Conservation (phyloP, 2,329 filamentous ascomycete genomes). For the Xylaria sp. region DNA sequence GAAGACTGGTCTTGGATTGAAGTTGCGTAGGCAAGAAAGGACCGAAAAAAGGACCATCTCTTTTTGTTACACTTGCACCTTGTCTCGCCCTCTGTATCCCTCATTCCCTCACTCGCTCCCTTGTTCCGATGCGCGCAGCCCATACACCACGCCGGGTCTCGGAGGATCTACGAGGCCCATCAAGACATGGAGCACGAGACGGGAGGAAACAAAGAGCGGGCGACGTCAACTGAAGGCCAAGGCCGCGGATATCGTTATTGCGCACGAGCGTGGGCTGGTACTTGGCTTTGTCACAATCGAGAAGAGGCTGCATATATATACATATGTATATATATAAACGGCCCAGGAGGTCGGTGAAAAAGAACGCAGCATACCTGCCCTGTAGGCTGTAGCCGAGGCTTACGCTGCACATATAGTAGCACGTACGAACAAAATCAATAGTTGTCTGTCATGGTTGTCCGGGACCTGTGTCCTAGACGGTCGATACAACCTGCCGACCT, state of each 20-base stretch:
- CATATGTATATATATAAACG: too few relatives aligned
- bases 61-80: slow-evolving; percentile 7
- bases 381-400: too few relatives aligned
- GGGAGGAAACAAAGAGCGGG: background rate
- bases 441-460: too few relatives aligned
- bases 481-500: too few relatives aligned
- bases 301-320: background rate
- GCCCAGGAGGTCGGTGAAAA: background rate
- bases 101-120: too few relatives aligned
- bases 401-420: too few relatives aligned
- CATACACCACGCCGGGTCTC: slow-evolving; percentile 16
- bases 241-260: too few relatives aligned
- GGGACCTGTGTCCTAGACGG: too few relatives aligned
- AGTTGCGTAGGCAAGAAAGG: background rate
- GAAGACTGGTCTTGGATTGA: background rate
- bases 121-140: slow-evolving; percentile 3
- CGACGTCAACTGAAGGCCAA: background rate
- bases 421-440: background rate
- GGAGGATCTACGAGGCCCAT: slow-evolving; percentile 7
- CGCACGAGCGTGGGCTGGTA: too few relatives aligned
- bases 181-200: too few relatives aligned
- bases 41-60: slow-evolving; percentile 10
- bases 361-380: too few relatives aligned
- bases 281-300: background rate
- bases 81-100: slow-evolving; percentile 15